phyloP scores from a whole-genome alignment of 73 alveolate genomes.

The Uronychia binucleata region DNA sequence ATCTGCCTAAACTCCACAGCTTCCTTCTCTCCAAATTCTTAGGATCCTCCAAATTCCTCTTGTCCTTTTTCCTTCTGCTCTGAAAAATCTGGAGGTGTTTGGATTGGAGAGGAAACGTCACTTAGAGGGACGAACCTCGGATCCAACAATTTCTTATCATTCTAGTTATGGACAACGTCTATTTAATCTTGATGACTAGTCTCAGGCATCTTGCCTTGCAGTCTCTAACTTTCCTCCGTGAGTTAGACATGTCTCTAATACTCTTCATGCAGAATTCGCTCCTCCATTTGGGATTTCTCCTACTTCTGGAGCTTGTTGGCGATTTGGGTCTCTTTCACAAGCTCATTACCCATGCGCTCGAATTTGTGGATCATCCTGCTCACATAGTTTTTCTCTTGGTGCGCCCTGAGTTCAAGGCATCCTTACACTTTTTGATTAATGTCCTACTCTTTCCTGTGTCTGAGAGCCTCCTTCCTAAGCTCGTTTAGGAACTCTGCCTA shows the following conservation, averaged over 20 bases:
- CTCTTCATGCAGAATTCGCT: neutral
- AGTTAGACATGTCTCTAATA: neutral
- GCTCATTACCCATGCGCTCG: neutral
- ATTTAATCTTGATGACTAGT: too few relatives aligned
- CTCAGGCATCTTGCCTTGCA: too few relatives aligned
- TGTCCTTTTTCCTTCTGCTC: too few relatives aligned
- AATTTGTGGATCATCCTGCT: neutral
- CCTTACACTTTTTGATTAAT: neutral
- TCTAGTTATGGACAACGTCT: too few relatives aligned
- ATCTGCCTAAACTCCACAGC: too few relatives aligned
- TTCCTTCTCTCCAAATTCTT: too few relatives aligned
- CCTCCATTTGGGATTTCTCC: neutral
- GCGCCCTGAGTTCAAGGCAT: neutral
- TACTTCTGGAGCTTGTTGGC: neutral
- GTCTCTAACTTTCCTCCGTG: neutral
- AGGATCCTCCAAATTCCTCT: too few relatives aligned
- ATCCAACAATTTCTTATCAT: neutral
- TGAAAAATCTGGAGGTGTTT: too few relatives aligned
- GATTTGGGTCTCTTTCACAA: neutral
- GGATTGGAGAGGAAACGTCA: neutral
- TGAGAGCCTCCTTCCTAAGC: neutral
- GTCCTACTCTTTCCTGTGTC: neutral
- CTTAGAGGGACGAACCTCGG: neutral
- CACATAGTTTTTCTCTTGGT: slow-evolving; percentile 9
- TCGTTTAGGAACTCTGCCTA: slow-evolving; percentile 7